Percentiles rank a stretch among this genome's conserved stretches.
These are phyloP conservation scores for Fusarium ramigenum DNA, from an alignment of 2,329 filamentous ascomycete species.

Conservation along the genomic window DNA sequence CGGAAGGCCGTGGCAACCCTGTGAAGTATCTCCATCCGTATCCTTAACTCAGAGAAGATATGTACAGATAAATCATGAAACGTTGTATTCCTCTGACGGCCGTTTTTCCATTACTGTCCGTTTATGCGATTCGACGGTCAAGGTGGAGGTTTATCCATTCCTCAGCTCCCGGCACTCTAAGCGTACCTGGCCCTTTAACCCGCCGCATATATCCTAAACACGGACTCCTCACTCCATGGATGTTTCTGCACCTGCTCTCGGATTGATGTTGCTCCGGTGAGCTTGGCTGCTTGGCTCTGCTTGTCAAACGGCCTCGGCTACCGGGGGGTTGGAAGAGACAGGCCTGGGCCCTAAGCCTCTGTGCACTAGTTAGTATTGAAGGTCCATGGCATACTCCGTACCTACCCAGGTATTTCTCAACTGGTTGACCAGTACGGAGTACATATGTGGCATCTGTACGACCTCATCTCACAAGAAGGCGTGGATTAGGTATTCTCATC, in stretches of 20 bases:
- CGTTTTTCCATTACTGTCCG: conserved; percentile 13
- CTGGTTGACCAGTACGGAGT: neutral
- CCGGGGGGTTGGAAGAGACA: neutral
- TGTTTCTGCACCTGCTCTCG: conserved; percentile 11
- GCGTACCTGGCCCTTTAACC: conserved; percentile 1
- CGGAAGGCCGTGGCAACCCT: conserved; percentile 1
- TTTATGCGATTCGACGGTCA: conserved; percentile 1
- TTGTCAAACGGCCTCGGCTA: conserved; percentile 2
- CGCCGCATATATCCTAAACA: conserved; percentile 2
- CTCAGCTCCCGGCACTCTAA: conserved; percentile 25
- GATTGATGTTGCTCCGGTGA: conserved; percentile 14
- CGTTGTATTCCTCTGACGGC: conserved; percentile 9
- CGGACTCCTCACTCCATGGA: neutral
- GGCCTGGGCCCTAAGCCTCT: conserved; percentile 11
- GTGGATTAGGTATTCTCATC: neutral
- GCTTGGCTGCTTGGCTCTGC: neutral
- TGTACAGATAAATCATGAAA: neutral
- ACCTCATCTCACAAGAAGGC: conserved; percentile 1
- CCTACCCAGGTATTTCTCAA: neutral
- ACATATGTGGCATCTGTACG: neutral
- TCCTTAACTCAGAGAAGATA: neutral
- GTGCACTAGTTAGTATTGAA: conserved; percentile 21
- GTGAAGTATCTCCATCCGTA: neutral
- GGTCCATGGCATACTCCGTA: neutral
- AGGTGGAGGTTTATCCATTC: conserved; percentile 32